Evolutionary conservation across 495 filamentous ascomycete genomes (phyloP).

Genomic region (Hypoxylon lienhwacheense): DNA sequence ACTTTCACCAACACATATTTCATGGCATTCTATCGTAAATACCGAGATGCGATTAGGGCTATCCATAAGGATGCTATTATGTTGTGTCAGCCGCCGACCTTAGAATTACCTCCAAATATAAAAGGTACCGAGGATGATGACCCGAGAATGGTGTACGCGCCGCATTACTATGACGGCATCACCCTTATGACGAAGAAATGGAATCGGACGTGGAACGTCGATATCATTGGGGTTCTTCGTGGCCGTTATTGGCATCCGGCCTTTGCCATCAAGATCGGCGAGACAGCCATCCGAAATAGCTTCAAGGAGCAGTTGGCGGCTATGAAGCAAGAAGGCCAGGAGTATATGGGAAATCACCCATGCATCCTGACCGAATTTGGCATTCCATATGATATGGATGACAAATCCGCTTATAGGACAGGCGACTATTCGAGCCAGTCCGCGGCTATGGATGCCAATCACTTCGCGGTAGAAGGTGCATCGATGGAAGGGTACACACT

Average conservation of each 20-base stretch:
- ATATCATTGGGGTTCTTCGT: conserved; percentile 88
- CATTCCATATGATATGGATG: conserved; percentile 98
- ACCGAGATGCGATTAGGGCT: conserved; percentile 68
- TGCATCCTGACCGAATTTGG: conserved; percentile 94
- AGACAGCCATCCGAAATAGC: conserved; percentile 94
- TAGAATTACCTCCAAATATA: conserved; percentile 86
- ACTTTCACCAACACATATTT: conserved; percentile 89
- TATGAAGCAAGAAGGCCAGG: conserved; percentile 83
- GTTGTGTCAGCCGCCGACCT: conserved; percentile 87
- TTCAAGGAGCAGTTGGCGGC: conserved; percentile 88
- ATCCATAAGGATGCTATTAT: conserved; percentile 81
- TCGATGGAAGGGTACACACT: conserved; percentile 79
- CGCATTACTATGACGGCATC: conserved; percentile 95
- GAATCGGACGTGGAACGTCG: conserved; percentile 96
- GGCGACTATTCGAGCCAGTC: conserved; percentile 93
- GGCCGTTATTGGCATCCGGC: conserved; percentile 85
- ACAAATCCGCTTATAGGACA: conserved; percentile 92
- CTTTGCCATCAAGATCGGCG: conserved; percentile 89
- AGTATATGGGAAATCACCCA: conserved; percentile 88
- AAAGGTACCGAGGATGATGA: conserved; percentile 90
- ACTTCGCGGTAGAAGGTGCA: conserved; percentile 86
- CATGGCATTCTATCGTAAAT: conserved; percentile 78
- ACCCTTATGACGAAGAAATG: conserved; percentile 98
- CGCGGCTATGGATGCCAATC: conserved; percentile 94
- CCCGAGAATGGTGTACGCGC: conserved; percentile 84